A percentile compares a stretch with the other conserved stretches of the same genome.
These are phyloP conservation scores for Arxiozyma telluris DNA, from an alignment of 1,139 yeast genomes.

Conservation along the genomic window DNA sequence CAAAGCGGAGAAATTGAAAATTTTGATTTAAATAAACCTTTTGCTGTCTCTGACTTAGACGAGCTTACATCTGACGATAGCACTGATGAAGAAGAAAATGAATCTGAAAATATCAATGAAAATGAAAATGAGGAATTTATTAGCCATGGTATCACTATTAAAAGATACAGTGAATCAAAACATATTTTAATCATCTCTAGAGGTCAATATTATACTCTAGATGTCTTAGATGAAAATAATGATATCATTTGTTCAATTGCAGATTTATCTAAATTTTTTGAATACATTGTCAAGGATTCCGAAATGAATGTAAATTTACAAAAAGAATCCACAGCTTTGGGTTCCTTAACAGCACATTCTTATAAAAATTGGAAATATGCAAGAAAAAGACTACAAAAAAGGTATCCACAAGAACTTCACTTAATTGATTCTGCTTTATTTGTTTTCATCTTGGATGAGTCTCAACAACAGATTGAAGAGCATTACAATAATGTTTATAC, in stretches of 20 bases:
- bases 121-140: conserved; percentile 14
- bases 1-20: conserved; percentile 25
- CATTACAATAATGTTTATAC: conserved; percentile 5
- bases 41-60: conserved; percentile 24
- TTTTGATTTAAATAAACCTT: conserved; percentile 26
- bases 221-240: conserved; percentile 41
- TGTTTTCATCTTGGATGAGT: conserved; percentile 59
- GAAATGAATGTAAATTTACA: conserved; percentile 32
- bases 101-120: background rate
- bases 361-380: conserved; percentile 56
- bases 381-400: conserved; percentile 39
- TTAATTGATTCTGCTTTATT: conserved; percentile 57
- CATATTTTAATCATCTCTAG: conserved; percentile 52
- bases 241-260: conserved; percentile 44
- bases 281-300: conserved; percentile 42
- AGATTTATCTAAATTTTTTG: conserved; percentile 46
- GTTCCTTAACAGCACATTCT: conserved; percentile 62
- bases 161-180: conserved; percentile 30
- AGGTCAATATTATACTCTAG: conserved; percentile 54
- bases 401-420: conserved; percentile 38
- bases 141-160: conserved; percentile 35
- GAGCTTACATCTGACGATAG: conserved; percentile 9
- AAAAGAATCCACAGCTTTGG: conserved; percentile 48
- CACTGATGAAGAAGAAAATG: conserved; percentile 4
- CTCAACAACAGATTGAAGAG: conserved; percentile 36